A percentile compares a stretch with the other conserved stretches of the same genome.
Conservation (phyloP, 1,284 basidiomycete genomes). For the Naganishia sp. region DNA sequence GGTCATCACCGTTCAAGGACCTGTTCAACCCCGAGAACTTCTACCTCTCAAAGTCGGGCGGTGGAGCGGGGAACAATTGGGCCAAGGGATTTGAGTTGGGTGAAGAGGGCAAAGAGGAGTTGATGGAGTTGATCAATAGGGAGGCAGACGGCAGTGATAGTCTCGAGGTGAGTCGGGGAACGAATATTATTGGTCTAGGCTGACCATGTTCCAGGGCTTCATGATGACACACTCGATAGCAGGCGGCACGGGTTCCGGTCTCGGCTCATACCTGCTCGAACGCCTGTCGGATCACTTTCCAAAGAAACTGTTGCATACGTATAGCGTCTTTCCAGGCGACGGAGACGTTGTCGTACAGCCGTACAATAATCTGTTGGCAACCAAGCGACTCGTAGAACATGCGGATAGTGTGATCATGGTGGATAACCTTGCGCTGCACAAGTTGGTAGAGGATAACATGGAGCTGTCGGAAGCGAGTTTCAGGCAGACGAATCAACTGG, state of each 20-base stretch:
- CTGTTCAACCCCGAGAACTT: conserved; percentile 99
- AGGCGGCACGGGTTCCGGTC: conserved; percentile 95
- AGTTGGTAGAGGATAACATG: conserved; percentile 87
- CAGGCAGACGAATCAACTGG: conserved; percentile 92
- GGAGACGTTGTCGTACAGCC: conserved; percentile 97
- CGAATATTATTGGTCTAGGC: background rate
- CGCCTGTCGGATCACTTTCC: conserved; percentile 96
- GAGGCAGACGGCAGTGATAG: conserved; percentile 98
- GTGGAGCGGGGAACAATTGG: conserved; percentile 99
- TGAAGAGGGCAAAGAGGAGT: conserved; percentile 90
- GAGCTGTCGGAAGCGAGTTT: conserved; percentile 90
- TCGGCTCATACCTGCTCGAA: conserved; percentile 95
- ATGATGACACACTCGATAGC: conserved; percentile 99
- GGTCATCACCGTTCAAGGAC: conserved; percentile 85
- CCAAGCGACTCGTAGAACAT: conserved; percentile 92
- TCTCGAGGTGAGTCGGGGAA: conserved; percentile 70
- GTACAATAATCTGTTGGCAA: conserved; percentile 91
- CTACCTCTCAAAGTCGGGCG: conserved; percentile 90
- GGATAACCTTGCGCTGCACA: conserved; percentile 90
- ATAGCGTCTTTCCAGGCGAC: conserved; percentile 96
- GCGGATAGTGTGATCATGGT: conserved; percentile 97
- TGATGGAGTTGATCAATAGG: conserved; percentile 98
- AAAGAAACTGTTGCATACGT: conserved; percentile 98
- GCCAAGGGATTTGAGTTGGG: conserved; percentile 89
- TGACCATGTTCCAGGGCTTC: conserved; percentile 70